A percentile compares a stretch with the other conserved stretches of the same genome.
Conservation (phyloP, 2,329 filamentous ascomycete species). For the Daldinia sp. region DNA sequence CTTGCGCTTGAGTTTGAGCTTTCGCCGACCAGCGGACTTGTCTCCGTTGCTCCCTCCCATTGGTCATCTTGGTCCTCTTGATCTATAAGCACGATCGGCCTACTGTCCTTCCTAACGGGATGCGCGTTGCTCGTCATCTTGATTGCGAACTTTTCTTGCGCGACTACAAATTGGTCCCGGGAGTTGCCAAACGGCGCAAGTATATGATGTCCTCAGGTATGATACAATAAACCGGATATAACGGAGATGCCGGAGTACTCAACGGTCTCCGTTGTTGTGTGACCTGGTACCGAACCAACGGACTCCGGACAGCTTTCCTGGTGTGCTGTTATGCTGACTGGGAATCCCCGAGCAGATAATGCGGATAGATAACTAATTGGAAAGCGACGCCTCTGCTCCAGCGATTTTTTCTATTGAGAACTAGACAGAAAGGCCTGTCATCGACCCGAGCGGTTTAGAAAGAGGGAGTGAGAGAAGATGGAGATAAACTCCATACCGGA, state of each 20-base stretch:
- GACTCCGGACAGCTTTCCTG: conserved; percentile 17
- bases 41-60: conserved; percentile 51
- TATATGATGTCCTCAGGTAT: neutral
- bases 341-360: neutral
- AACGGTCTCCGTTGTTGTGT: conserved; percentile 3
- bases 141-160: neutral
- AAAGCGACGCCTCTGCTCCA: neutral
- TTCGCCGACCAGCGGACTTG: conserved; percentile 56
- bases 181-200: neutral
- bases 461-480: conserved; percentile 15
- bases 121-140: conserved; percentile 48
- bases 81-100: conserved; percentile 47
- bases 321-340: conserved; percentile 2
- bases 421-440: conserved; percentile 13
- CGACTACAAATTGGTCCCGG: neutral
- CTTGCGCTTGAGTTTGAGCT: conserved; percentile 30
- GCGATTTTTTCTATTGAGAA: conserved; percentile 9
- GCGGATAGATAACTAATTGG: neutral
- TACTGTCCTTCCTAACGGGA: conserved; percentile 32
- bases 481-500: conserved; percentile 26
- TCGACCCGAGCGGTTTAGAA: conserved; percentile 18
- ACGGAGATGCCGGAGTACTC: neutral
- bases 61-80: conserved; percentile 34
- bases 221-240: conserved; percentile 7
- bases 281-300: conserved; percentile 6